These are phyloP conservation scores for Spirogloea muscicola DNA, from an alignment of 139 green algal species.

Conservation along the genomic window DNA sequence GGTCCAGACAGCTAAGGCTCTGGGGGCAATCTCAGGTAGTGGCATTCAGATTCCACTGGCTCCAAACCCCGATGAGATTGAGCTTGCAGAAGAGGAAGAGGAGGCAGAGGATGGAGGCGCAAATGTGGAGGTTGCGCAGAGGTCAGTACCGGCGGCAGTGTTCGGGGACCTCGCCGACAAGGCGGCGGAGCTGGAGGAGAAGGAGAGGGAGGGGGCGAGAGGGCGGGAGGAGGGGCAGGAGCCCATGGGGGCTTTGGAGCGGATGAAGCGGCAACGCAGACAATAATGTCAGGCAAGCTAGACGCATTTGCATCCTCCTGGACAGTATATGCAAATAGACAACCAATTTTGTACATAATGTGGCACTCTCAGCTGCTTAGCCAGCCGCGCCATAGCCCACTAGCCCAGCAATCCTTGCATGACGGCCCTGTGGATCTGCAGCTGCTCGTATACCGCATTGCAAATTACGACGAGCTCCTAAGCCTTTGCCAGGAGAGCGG, in stretches of 20 bases:
- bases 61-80: conserved; percentile 89
- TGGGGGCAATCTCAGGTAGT: neutral
- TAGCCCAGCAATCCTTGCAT: too few relatives aligned
- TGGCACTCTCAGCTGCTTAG: too few relatives aligned
- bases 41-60: neutral
- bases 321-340: too few relatives aligned
- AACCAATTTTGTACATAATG: too few relatives aligned
- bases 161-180: conserved; percentile 61
- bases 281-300: too few relatives aligned
- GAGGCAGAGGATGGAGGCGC: conserved; percentile 4
- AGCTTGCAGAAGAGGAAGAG: conserved; percentile 58
- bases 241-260: conserved; percentile 31
- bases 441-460: too few relatives aligned
- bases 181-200: conserved; percentile 11
- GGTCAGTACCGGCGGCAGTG: conserved; percentile 74
- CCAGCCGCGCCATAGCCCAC: too few relatives aligned
- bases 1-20: neutral
- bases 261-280: conserved; percentile 37
- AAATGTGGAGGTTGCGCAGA: conserved; percentile 61
- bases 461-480: too few relatives aligned
- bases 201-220: neutral
- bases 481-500: too few relatives aligned
- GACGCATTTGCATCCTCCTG: too few relatives aligned
- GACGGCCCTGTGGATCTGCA: too few relatives aligned
- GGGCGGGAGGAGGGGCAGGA: neutral